Evolutionary conservation across 352 stramenopile genomes (phyloP).

Genomic region (Globisporangium spiculum): DNA sequence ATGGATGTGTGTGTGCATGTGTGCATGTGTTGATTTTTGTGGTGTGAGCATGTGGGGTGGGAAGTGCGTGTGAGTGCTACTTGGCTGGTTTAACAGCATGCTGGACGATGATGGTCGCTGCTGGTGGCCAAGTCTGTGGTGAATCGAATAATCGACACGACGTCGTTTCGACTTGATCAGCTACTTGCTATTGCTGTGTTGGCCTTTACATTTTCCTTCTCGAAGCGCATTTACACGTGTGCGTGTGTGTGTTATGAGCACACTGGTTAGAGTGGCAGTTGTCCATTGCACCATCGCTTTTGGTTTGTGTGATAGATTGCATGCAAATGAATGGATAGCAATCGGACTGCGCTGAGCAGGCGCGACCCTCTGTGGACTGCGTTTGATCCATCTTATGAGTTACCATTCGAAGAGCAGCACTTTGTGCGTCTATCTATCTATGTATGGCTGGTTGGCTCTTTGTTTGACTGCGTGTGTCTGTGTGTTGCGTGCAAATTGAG

Average conservation of each 20-base stretch:
- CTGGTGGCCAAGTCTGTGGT: not conserved
- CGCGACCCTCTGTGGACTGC: not conserved
- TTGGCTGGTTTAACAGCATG: not conserved
- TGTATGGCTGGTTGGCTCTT: not conserved
- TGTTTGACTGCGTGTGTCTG: not conserved
- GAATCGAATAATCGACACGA: slow-evolving; percentile 6
- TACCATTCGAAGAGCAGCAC: not conserved
- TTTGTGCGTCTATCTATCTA: not conserved
- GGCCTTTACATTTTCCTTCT: not conserved
- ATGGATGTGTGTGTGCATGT: not conserved
- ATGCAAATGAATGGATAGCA: not conserved
- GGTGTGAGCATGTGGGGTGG: not conserved
- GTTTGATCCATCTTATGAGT: not conserved
- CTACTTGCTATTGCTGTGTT: not conserved
- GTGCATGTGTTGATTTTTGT: not conserved
- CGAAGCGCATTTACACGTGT: not conserved
- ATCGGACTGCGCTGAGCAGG: not conserved
- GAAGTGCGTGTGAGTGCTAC: not conserved
- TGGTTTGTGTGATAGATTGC: not conserved
- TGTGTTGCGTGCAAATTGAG: slow-evolving; percentile 3
- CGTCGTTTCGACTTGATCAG: slow-evolving; percentile 1
- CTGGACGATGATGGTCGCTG: not conserved
- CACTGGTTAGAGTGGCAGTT: not conserved
- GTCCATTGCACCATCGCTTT: not conserved
- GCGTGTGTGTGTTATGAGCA: not conserved